Evolutionary conservation across 2,329 filamentous ascomycete species (phyloP), one percentile per base, ranked within the genome.

Genomic region (Fusarium sp.): DNA sequence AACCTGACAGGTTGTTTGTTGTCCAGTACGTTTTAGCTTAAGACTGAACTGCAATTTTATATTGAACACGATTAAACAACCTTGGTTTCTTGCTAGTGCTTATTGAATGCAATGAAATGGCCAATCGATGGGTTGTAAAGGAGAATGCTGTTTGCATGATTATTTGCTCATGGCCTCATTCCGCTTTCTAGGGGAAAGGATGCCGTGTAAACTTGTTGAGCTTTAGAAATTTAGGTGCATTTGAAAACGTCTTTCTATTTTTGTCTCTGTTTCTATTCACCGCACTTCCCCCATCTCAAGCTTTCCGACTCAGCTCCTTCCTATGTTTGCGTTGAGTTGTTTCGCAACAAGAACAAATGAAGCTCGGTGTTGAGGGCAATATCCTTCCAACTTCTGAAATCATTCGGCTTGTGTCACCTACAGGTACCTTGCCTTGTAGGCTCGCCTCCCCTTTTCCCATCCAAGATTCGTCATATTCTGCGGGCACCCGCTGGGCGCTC

Each of bases 41-140:
- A 65, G 46, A 56, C 23, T 46, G 40, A 66, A 60, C 43, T 37
- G 48, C 35, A 37, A 63, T 29, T 56, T 52, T 17, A 45, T 14
- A 33, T 31, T 35, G 18, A 37, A 60, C 21, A 40, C 23, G 35
- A 56, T 46, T 14, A n/a, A 50, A 35, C 25, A 31, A 41, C 11
- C 11, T 18, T 21, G 20, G 31, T 5, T 18, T 13, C 18, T 43
- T 18, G 11, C 33, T n/a, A 18, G 20, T 17, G 23, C 15, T 15
- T 17, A 23, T 13, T 17, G 10, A 18, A 39, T 27, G 15, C 29
- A 27, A 15, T 20, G 20, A n/a, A 20, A 42, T 43, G 11, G 14
- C 31, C 14, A 18, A 25, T 20, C 40, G 33, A 17, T 21, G 17
- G 13, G 21, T 27, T 33, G 9, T 11, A 11, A 27, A 35, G 6